Percentiles rank a stretch among this genome's conserved stretches.
Evolutionary conservation across 139 green algal species (phyloP).

Genomic region (Chlamydomonas asymmetrica): DNA sequence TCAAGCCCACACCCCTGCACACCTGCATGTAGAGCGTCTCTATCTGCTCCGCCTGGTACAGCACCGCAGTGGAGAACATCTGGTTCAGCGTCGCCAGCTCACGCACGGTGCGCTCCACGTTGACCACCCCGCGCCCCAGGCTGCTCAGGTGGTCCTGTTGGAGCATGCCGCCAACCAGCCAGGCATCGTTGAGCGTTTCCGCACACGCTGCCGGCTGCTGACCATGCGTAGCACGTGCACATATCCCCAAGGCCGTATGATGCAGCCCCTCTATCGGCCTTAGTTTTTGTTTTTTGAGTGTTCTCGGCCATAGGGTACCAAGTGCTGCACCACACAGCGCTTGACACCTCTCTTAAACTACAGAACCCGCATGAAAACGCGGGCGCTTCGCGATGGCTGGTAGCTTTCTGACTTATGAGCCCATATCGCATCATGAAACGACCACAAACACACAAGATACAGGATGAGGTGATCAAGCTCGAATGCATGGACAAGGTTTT

Average conservation of each 20-base stretch:
- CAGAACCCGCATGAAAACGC: no score
- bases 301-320: background rate
- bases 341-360: no score
- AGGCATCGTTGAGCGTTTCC: background rate
- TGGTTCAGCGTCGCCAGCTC: constrained; percentile 81
- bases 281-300: background rate
- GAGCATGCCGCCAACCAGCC: background rate
- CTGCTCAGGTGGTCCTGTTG: constrained; percentile 61
- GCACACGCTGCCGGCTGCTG: background rate
- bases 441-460: background rate
- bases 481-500: background rate
- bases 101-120: constrained; percentile 64
- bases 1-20: no score
- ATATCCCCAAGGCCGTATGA: background rate
- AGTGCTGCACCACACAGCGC: background rate
- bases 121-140: constrained; percentile 40
- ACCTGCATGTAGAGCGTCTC: constrained; percentile 75
- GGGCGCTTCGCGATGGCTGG: no score
- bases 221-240: background rate
- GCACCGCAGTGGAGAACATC: constrained; percentile 72
- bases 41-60: constrained; percentile 77
- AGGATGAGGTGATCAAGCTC: no score
- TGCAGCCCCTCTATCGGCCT: background rate
- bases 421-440: no score
- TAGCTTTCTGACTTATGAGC: background rate